Percentiles rank a stretch among this genome's conserved stretches.
Conservation (phyloP, 306 rosid species). For the Gastrolobium villosum region DNA sequence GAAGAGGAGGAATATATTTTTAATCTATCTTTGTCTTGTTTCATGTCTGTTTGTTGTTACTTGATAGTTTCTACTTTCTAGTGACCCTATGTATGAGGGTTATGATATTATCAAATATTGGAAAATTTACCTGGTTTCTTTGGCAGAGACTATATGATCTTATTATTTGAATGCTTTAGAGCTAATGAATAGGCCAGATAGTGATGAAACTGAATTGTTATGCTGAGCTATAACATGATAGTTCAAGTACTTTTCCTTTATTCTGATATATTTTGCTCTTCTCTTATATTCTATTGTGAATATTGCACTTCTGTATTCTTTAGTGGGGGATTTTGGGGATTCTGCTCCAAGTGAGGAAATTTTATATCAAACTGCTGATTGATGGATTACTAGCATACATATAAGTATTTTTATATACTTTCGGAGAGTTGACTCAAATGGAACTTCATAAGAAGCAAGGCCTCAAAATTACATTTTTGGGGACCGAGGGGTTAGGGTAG, state of each 20-base stretch:
- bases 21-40: too few species aligned
- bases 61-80: too few species aligned
- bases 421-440: neutral
- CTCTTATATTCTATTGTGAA: neutral
- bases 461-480: neutral
- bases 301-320: neutral
- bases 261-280: neutral
- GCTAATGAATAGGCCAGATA: conserved; percentile 10
- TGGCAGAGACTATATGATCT: neutral
- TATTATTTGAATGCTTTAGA: conserved; percentile 9
- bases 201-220: conserved; percentile 11
- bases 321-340: conserved; percentile 8
- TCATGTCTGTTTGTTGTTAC: too few species aligned
- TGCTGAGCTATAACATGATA: neutral
- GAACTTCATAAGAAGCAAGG: conserved; percentile 14
- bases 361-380: neutral
- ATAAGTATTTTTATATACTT: neutral
- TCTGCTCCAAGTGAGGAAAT: neutral
- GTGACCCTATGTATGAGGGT: too few species aligned
- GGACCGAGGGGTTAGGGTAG: neutral
- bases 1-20: too few species aligned
- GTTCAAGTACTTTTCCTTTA: neutral
- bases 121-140: conserved; percentile 1
- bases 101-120: neutral
- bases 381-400: neutral